A percentile compares a stretch with the other conserved stretches of the same genome.
These are phyloP conservation scores for Heliamphora ciliata DNA, from an alignment of 179 eudicot genomes.

Conservation along the genomic window DNA sequence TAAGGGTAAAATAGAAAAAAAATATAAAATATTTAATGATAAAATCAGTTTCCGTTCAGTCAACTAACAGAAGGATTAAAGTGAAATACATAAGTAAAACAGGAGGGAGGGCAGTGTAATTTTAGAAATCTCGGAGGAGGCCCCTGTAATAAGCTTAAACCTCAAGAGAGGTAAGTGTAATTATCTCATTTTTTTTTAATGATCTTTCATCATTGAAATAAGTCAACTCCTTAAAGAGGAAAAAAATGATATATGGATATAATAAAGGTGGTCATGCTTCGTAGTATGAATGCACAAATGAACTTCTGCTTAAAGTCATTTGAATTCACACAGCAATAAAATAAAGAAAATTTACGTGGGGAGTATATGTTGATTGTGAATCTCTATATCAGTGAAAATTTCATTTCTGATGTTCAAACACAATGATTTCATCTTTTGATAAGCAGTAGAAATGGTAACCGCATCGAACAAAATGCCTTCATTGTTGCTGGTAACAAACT, in stretches of 20 bases:
- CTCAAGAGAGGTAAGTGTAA: too few relatives aligned
- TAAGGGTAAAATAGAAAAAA: too few relatives aligned
- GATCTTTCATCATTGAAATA: not conserved
- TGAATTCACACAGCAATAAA: not conserved
- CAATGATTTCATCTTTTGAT: conserved; percentile 80
- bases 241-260: not conserved
- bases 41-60: too few relatives aligned
- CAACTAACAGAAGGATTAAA: too few relatives aligned
- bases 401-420: conserved; percentile 75
- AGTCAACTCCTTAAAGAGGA: not conserved
- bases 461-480: conserved; percentile 61
- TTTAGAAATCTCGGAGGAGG: too few relatives aligned
- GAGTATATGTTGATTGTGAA: conserved; percentile 77
- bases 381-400: conserved; percentile 78
- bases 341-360: conserved; percentile 51
- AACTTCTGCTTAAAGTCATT: not conserved
- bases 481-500: conserved; percentile 51
- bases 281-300: not conserved
- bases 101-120: too few relatives aligned
- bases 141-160: too few relatives aligned
- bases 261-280: not conserved
- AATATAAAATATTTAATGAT: too few relatives aligned
- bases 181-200: too few relatives aligned
- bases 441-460: conserved; percentile 56
- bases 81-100: too few relatives aligned